phyloP scores from a whole-genome alignment of 768 basidiomycete genomes.

The Lactarius akahatsu region DNA sequence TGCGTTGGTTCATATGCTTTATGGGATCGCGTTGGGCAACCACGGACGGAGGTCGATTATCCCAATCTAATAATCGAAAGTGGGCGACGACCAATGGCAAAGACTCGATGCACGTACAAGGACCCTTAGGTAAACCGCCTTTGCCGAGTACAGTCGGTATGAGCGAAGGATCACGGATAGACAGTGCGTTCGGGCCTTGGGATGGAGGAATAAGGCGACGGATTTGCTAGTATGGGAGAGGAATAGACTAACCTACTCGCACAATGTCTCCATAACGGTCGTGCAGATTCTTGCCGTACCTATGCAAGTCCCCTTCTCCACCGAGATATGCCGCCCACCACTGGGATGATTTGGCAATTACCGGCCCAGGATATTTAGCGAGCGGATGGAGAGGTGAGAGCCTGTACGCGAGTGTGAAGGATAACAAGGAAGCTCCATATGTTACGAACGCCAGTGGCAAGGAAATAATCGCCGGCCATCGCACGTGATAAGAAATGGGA shows the following conservation, averaged over 20 bases:
- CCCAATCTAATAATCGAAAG: conserved; percentile 45
- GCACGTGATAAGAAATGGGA: background rate
- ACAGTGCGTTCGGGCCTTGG: background rate
- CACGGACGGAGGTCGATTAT: conserved; percentile 42
- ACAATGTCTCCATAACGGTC: conserved; percentile 41
- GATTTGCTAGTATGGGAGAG: background rate
- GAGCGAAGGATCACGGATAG: conserved; percentile 1
- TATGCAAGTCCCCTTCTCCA: conserved; percentile 35
- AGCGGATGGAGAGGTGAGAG: conserved; percentile 43
- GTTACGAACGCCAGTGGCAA: background rate
- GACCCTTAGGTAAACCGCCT: conserved; percentile 30
- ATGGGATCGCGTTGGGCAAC: conserved; percentile 42
- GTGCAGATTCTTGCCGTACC: conserved; percentile 36
- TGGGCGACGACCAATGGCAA: no score
- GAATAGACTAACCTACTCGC: conserved; percentile 36
- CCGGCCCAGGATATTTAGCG: conserved; percentile 40
- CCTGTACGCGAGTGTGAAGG: conserved; percentile 36
- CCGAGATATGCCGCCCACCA: conserved; percentile 32
- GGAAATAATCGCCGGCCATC: background rate
- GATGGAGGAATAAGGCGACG: background rate
- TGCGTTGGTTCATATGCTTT: conserved; percentile 47
- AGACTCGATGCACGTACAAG: conserved; percentile 32
- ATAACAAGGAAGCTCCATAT: background rate
- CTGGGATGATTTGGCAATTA: conserved; percentile 34
- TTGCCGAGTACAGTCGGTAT: background rate